A percentile compares a stretch with the other conserved stretches of the same genome.
phyloP scores from a whole-genome alignment of 2,329 filamentous ascomycete genomes.

The Orbilia blumenaviensis region DNA sequence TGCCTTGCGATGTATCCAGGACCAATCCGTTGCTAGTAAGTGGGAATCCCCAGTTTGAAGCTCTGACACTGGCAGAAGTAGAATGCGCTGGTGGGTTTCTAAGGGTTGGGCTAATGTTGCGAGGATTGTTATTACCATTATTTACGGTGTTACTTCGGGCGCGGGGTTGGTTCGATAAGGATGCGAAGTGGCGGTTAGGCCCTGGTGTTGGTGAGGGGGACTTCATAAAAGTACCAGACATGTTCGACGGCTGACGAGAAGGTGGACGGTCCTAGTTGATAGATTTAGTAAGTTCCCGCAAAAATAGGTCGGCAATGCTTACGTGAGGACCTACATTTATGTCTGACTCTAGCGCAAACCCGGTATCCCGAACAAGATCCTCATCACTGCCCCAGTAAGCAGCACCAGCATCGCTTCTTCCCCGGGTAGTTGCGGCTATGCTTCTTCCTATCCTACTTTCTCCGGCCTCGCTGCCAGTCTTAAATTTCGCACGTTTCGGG shows the following conservation, averaged over 20 bases:
- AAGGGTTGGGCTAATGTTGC: slow-evolving; percentile 16
- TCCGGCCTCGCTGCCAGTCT: slow-evolving; percentile 71
- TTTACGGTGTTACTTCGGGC: slow-evolving; percentile 26
- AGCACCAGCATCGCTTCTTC: slow-evolving; percentile 45
- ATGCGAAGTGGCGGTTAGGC: slow-evolving; percentile 36
- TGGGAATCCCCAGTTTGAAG: slow-evolving; percentile 52
- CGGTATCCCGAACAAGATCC: slow-evolving; percentile 82
- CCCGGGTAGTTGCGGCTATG: slow-evolving; percentile 58
- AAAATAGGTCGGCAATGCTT: neutral
- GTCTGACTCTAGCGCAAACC: slow-evolving; percentile 60
- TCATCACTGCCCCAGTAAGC: slow-evolving; percentile 86
- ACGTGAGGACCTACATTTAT: slow-evolving; percentile 33
- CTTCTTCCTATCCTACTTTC: slow-evolving; percentile 62
- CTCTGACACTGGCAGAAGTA: slow-evolving; percentile 33
- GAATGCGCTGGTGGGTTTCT: slow-evolving; percentile 34
- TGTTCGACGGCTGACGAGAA: slow-evolving; percentile 32
- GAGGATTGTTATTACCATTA: neutral
- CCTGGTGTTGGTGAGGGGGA: slow-evolving; percentile 8
- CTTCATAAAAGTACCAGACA: slow-evolving; percentile 27
- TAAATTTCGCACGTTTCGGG: slow-evolving; percentile 82
- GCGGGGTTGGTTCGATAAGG: slow-evolving; percentile 25
- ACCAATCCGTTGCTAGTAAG: slow-evolving; percentile 24
- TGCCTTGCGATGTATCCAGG: slow-evolving; percentile 24
- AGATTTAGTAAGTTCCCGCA: neutral
- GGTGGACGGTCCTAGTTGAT: slow-evolving; percentile 38